These are phyloP conservation scores for Oxytropis ochrocephala DNA, from an alignment of 306 rosid species.

Conservation along the genomic window DNA sequence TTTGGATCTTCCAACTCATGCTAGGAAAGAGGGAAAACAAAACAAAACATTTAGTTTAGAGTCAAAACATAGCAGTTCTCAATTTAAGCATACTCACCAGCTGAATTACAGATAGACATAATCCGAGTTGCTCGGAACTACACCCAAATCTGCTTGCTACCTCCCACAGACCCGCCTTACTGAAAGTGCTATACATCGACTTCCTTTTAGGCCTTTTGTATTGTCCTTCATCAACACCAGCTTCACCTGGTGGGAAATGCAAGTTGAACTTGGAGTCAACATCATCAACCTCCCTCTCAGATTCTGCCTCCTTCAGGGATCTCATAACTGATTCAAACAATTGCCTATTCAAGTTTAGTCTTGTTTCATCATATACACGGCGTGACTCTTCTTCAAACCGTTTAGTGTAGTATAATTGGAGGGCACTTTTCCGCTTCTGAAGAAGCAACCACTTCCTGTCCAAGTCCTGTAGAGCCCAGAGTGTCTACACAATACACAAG, in stretches of 20 bases:
- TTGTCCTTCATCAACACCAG: conserved; percentile 89
- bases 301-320: conserved; percentile 84
- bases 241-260: conserved; percentile 96
- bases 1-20: conserved; percentile 93
- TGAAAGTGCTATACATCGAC: conserved; percentile 59
- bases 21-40: conserved; percentile 28
- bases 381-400: conserved; percentile 86
- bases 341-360: conserved; percentile 62
- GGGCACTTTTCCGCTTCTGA: conserved; percentile 89
- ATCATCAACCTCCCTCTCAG: conserved; percentile 97
- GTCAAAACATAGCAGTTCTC: conserved; percentile 11
- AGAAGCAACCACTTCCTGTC: conserved; percentile 93
- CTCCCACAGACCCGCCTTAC: conserved; percentile 97
- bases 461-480: conserved; percentile 92
- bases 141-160: conserved; percentile 93
- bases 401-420: conserved; percentile 64
- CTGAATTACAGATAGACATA: conserved; percentile 61
- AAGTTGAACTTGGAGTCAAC: conserved; percentile 95
- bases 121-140: conserved; percentile 93
- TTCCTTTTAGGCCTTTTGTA: conserved; percentile 91
- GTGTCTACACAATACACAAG: conserved; percentile 47
- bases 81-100: conserved; percentile 48
- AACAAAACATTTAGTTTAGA: conserved; percentile 8
- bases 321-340: conserved; percentile 85
- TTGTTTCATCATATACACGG: conserved; percentile 67